These are phyloP conservation scores for Ophiocordyceps sinensis DNA, from an alignment of 2,329 filamentous ascomycete genomes.

Conservation along the genomic window DNA sequence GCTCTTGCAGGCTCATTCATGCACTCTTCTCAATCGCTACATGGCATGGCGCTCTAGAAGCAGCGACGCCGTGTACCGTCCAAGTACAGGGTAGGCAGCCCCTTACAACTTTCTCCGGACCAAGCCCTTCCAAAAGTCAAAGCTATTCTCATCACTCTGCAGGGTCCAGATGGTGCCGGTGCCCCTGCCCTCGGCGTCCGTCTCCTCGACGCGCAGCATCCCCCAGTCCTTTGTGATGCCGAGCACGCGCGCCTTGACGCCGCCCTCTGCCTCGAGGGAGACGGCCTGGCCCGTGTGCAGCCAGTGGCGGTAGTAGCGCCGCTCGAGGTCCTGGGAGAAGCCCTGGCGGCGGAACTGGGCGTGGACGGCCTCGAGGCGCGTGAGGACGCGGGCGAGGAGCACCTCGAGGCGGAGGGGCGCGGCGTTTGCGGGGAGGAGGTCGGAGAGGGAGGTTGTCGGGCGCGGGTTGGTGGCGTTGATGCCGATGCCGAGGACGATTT, in stretches of 20 bases:
- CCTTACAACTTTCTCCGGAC: slow-evolving; percentile 60
- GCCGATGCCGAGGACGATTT: slow-evolving; percentile 74
- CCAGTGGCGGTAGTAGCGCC: slow-evolving; percentile 71
- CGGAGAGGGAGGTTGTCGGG: slow-evolving; percentile 77
- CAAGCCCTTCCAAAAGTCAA: slow-evolving; percentile 89
- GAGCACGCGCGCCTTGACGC: slow-evolving; percentile 58
- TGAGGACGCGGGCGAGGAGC: slow-evolving; percentile 68
- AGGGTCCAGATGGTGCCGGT: slow-evolving; percentile 71
- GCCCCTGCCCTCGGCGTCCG: slow-evolving; percentile 53
- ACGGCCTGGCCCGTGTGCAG: slow-evolving; percentile 61
- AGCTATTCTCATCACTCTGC: slow-evolving; percentile 95
- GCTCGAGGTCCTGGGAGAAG: slow-evolving; percentile 60
- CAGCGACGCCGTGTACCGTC: no score
- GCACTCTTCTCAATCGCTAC: no score
- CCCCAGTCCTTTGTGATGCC: slow-evolving; percentile 92
- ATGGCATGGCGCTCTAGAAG: no score
- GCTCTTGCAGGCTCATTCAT: no score
- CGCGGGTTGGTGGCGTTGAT: slow-evolving; percentile 73
- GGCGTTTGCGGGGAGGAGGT: slow-evolving; percentile 41
- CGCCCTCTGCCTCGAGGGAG: slow-evolving; percentile 68
- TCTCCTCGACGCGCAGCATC: slow-evolving; percentile 69
- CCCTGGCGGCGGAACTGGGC: slow-evolving; percentile 58
- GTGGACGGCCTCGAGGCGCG: slow-evolving; percentile 66
- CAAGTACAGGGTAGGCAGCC: not conserved
- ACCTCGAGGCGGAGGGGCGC: slow-evolving; percentile 58